These are phyloP conservation scores for Sarocladium brachiariae DNA, from an alignment of 2,329 filamentous ascomycete species.

Conservation along the genomic window DNA sequence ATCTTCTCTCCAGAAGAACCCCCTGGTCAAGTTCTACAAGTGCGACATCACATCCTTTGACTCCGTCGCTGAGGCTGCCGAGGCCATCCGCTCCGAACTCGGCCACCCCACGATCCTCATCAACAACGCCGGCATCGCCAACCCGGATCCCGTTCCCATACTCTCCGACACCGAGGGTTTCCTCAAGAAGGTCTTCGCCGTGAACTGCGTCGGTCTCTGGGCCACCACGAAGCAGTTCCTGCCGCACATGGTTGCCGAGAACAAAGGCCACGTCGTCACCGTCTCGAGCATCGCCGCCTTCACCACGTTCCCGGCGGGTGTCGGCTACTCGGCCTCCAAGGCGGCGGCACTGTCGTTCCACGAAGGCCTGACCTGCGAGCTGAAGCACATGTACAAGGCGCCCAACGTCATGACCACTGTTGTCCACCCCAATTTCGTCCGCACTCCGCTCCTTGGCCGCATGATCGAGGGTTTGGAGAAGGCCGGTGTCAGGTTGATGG, in stretches of 20 bases:
- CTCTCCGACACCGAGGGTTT: constrained; percentile 46
- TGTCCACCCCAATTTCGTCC: constrained; percentile 40
- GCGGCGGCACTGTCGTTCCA: constrained; percentile 57
- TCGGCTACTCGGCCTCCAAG: constrained; percentile 59
- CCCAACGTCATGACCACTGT: constrained; percentile 55
- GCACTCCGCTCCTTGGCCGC: constrained; percentile 18
- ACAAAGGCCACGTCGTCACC: constrained; percentile 65
- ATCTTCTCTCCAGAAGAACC: constrained; percentile 12
- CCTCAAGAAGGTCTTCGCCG: constrained; percentile 55
- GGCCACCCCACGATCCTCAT: constrained; percentile 59
- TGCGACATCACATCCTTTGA: constrained; percentile 56
- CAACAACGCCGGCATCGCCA: constrained; percentile 59
- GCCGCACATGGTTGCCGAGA: constrained; percentile 49
- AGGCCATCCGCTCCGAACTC: constrained; percentile 41
- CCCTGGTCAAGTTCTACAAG: constrained; percentile 54
- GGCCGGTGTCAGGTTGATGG: constrained; percentile 18
- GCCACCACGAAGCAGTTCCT: constrained; percentile 56
- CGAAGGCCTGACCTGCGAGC: constrained; percentile 50
- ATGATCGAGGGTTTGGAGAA: constrained; percentile 16
- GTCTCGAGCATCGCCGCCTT: constrained; percentile 58
- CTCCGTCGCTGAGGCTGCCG: constrained; percentile 41
- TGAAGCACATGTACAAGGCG: constrained; percentile 50
- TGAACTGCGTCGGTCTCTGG: constrained; percentile 60
- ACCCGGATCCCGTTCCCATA: constrained; percentile 41
- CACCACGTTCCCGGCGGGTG: constrained; percentile 48